These are phyloP conservation scores for Diplodia corticola DNA, from an alignment of 2,329 filamentous ascomycete genomes.

Conservation along the genomic window DNA sequence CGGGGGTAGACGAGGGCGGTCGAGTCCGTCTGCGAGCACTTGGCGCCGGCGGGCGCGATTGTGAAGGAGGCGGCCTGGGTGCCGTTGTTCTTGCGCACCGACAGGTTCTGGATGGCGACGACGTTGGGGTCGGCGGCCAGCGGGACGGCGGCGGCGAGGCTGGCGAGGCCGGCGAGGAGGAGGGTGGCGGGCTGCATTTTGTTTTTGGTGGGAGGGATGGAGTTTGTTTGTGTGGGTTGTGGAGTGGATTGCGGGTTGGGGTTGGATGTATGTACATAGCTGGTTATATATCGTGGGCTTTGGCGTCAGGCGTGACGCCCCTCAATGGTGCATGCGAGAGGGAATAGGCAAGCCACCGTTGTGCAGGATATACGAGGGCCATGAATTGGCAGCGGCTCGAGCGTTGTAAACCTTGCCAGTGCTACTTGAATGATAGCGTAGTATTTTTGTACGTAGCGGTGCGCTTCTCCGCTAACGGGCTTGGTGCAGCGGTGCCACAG, in stretches of 20 bases:
- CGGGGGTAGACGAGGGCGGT: not conserved
- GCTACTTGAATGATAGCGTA: too few relatives aligned
- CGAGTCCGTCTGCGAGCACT: slow-evolving; percentile 1
- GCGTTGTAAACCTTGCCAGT: not conserved
- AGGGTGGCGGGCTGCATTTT: slow-evolving; percentile 8
- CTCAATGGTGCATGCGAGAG: not conserved
- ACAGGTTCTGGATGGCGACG: slow-evolving; percentile 2
- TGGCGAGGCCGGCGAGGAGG: not conserved
- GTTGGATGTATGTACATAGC: not conserved
- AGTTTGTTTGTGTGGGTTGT: not conserved
- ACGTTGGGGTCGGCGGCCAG: not conserved
- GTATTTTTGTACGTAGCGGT: too few relatives aligned
- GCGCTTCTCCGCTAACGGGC: not conserved
- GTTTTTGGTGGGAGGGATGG: not conserved
- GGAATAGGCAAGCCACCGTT: not conserved
- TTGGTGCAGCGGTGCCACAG: not conserved
- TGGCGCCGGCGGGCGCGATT: not conserved
- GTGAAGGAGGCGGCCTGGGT: slow-evolving; percentile 3
- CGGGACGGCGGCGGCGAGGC: not conserved
- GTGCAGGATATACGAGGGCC: not conserved
- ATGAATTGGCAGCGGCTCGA: not conserved
- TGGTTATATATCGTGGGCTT: not conserved
- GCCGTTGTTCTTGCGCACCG: slow-evolving; percentile 14
- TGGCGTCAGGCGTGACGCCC: not conserved
- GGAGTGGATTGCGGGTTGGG: not conserved